Conservation (phyloP, 1,139 yeast genomes). For the Kodamaea sp. region DNA sequence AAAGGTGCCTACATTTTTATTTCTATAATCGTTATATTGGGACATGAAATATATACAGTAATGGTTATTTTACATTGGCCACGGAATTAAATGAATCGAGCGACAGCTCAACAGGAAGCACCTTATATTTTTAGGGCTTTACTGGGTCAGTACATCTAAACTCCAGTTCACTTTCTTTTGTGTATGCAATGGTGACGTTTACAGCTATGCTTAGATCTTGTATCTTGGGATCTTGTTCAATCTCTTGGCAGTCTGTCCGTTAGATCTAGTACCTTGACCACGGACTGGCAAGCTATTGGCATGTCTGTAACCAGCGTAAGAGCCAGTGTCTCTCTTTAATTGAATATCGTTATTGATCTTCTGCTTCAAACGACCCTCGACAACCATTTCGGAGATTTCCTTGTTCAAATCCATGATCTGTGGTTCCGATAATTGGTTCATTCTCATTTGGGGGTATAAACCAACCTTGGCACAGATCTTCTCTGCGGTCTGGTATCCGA, state of each 20-base stretch:
- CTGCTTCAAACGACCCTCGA: constrained; percentile 84
- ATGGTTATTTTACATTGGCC: background rate
- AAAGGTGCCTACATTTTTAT: background rate
- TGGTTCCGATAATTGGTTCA: constrained; percentile 89
- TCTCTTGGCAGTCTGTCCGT: constrained; percentile 85
- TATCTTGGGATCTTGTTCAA: constrained; percentile 75
- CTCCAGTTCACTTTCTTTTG: background rate
- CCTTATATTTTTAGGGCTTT: background rate
- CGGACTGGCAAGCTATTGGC: constrained; percentile 86
- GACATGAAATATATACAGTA: constrained; percentile 4
- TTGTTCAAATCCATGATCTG: constrained; percentile 84
- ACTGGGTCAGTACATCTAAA: background rate
- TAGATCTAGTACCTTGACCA: constrained; percentile 92
- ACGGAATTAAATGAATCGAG: background rate
- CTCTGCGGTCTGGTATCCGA: constrained; percentile 76
- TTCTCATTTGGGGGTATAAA: constrained; percentile 88
- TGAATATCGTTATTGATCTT: constrained; percentile 77
- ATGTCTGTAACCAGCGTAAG: constrained; percentile 89
- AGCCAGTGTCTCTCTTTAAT: constrained; percentile 78
- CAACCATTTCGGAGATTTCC: constrained; percentile 78
- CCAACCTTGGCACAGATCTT: constrained; percentile 85
- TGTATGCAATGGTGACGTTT: too few relatives aligned
- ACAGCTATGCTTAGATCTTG: constrained; percentile 24
- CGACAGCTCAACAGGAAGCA: background rate
- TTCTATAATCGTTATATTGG: background rate